phyloP scores from a whole-genome alignment of 108 stramenopile species.

The Schizochytrium sp. region DNA sequence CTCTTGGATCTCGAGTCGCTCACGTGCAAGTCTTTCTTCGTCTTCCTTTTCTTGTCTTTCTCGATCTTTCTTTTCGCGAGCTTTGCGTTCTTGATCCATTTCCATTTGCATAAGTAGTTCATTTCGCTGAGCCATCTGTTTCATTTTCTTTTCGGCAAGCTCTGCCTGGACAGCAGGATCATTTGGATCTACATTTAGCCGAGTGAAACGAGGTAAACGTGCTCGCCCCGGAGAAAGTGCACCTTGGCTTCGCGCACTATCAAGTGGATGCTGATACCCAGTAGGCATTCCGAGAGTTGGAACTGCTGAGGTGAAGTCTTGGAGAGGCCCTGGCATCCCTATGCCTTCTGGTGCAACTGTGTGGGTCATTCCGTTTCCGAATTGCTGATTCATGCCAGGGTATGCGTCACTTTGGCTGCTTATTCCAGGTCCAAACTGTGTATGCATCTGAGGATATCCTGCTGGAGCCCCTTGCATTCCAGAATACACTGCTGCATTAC shows the following conservation, averaged over 20 bases:
- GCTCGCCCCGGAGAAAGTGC: background rate
- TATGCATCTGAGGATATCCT: too few relatives aligned
- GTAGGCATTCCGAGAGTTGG: background rate
- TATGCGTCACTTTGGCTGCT: too few relatives aligned
- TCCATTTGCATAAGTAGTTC: slow-evolving; percentile 43
- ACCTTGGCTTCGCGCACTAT: background rate
- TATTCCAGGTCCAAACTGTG: too few relatives aligned
- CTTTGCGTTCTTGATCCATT: slow-evolving; percentile 29
- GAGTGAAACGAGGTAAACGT: background rate
- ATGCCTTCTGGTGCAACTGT: too few relatives aligned
- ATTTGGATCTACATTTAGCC: background rate
- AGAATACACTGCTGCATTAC: too few relatives aligned
- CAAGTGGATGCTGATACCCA: background rate
- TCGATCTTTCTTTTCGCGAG: slow-evolving; percentile 40
- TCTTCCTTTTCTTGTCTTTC: slow-evolving; percentile 23
- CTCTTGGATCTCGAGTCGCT: slow-evolving; percentile 39
- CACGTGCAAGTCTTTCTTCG: background rate
- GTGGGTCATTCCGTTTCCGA: too few relatives aligned
- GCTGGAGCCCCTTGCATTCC: too few relatives aligned
- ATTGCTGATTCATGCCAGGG: too few relatives aligned
- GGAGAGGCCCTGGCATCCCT: too few relatives aligned
- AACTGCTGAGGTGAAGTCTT: background rate
- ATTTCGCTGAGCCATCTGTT: slow-evolving; percentile 16
- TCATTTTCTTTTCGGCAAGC: slow-evolving; percentile 31
- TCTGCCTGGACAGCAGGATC: slow-evolving; percentile 21